Conservation (phyloP, 1,284 basidiomycete species). For the Ustilago sp. region DNA sequence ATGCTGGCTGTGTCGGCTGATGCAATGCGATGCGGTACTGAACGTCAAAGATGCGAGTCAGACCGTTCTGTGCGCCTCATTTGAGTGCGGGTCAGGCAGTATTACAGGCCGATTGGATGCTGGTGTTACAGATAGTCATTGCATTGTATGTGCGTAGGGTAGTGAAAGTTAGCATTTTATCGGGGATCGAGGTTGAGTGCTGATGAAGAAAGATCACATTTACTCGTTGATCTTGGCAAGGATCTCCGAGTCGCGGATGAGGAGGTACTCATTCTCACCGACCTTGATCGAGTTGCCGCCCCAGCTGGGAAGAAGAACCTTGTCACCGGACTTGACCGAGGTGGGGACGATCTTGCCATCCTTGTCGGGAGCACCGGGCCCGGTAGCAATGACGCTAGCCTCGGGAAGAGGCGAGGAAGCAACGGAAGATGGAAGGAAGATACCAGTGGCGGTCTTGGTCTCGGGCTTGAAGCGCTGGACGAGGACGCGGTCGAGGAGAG, state of each 20-base stretch:
- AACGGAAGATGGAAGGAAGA: constrained; percentile 91
- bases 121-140: constrained; percentile 32
- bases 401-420: constrained; percentile 88
- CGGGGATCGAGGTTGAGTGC: neutral
- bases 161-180: neutral
- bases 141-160: neutral
- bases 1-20: neutral
- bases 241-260: constrained; percentile 96
- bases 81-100: neutral
- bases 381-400: constrained; percentile 94
- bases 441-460: constrained; percentile 73
- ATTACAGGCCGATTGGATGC: constrained; percentile 1
- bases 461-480: constrained; percentile 95
- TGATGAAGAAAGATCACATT: constrained; percentile 35
- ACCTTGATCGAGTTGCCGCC: constrained; percentile 96
- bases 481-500: constrained; percentile 94
- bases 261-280: constrained; percentile 94
- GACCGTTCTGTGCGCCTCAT: neutral
- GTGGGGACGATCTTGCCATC: constrained; percentile 83
- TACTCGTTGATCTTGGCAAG: constrained; percentile 96
- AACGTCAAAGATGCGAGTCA: neutral
- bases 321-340: constrained; percentile 86
- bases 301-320: constrained; percentile 93
- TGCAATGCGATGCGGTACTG: neutral
- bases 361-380: constrained; percentile 89